Conservation (phyloP, 306 rosid genomes). For the Quercus engelmannii region DNA sequence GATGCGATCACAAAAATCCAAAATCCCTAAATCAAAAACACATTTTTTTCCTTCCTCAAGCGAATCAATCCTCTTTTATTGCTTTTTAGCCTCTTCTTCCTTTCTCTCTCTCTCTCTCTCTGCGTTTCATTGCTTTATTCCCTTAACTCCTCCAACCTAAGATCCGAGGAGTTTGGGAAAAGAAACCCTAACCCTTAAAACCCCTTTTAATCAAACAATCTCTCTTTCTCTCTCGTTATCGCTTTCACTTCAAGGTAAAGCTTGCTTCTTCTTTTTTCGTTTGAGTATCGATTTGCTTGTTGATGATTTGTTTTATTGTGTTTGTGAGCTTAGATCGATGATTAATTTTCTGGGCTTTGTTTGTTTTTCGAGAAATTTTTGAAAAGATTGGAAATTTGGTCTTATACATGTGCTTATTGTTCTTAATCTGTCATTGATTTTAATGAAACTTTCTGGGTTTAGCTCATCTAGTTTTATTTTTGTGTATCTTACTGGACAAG, state of each 20-base stretch:
- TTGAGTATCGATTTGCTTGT: background rate
- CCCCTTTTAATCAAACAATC: background rate
- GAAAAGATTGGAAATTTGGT: background rate
- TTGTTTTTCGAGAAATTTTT: background rate
- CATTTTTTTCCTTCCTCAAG: too few species aligned
- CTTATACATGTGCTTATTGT: background rate
- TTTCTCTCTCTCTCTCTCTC: background rate
- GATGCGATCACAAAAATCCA: too few species aligned
- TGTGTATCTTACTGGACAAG: too few species aligned
- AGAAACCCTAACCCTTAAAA: conserved; percentile 17
- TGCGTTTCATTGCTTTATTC: conserved; percentile 6
- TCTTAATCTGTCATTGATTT: background rate
- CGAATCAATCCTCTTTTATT: background rate
- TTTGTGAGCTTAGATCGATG: conserved; percentile 12
- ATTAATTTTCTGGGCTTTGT: background rate
- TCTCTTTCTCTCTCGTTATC: conserved; percentile 3
- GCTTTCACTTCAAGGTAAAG: conserved; percentile 9
- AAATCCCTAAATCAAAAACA: too few species aligned
- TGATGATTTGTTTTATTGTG: background rate
- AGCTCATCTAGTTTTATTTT: background rate
- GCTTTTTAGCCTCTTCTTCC: background rate
- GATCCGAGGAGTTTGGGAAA: conserved; percentile 45
- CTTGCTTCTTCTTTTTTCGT: background rate
- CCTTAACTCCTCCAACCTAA: conserved; percentile 25
- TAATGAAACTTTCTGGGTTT: background rate